Base-by-base conservation (phyloP, 2,329 filamentous ascomycete genomes). In the Neonectria punicea region DNA sequence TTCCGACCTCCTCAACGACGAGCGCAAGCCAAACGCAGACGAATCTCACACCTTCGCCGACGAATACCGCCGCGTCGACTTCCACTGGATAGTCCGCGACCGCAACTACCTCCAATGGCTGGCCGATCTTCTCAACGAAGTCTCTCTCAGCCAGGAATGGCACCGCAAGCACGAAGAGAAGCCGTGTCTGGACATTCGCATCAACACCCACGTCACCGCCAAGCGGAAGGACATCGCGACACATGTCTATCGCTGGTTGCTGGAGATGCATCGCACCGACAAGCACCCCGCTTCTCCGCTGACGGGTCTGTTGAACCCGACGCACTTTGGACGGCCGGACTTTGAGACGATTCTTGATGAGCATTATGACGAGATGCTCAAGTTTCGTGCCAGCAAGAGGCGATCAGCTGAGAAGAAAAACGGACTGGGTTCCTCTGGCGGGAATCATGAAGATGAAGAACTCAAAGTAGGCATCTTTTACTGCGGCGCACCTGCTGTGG, bases 41-140 rank as follows among this genome's bases (percentile, higher is more conserved):
- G 41, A 62, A 6, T 59, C 70, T 1, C 70, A 72, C 5, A 73
- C 71, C 2, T 81, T 80, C 34, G 72, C 77, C 1, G 69, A 77
- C 22, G 76, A 78, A 60, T 83, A 84, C 67, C 82, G 86, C 36
- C 81, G 85, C 4, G 82, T 87, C 1, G 86, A 89, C 69, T 88
- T 89, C 63, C 86, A 89, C 74, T 89, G 87, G 86, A 86, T 86
- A 67, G 86, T 88, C 1, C 84, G 86, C 22, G 85, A 88, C 51
- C 81, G 82, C 61, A 87, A 87, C 73, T 81, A 85, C 55, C 80
- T 89, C 0, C 78, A 85, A 3, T 88, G 86, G 86, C 85, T 89
- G 56, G 86, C 86, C 0, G 82, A 86, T 67, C 81, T 88, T 0
- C 80, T 88, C 5, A 88, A 88, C 69, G 75, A 79, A 13, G 82